Conservation (phyloP, 2,329 filamentous ascomycete genomes). For the Byssoonygena ceratinophila region DNA sequence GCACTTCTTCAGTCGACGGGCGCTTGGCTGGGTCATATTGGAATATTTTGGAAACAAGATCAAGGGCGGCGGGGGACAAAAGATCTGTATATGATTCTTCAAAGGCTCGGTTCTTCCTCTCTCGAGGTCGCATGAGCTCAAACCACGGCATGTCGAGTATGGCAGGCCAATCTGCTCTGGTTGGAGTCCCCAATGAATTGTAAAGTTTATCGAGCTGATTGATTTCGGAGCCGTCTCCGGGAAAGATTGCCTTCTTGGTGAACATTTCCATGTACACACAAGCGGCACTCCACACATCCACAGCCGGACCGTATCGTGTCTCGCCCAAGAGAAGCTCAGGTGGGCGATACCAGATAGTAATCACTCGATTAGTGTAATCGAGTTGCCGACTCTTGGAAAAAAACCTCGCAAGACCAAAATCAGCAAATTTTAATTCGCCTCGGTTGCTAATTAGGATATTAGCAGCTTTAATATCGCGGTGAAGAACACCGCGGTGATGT, state of each 20-base stretch:
- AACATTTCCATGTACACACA: conserved; percentile 97
- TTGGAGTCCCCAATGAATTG: conserved; percentile 79
- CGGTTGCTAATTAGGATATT: conserved; percentile 91
- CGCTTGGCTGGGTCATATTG: conserved; percentile 75
- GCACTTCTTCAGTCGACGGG: conserved; percentile 70
- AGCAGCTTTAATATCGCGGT: conserved; percentile 95
- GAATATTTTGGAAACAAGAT: conserved; percentile 75
- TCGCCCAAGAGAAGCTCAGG: conserved; percentile 85
- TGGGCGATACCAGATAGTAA: conserved; percentile 95
- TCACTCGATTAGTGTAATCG: conserved; percentile 96
- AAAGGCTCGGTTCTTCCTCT: conserved; percentile 63
- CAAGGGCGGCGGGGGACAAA: conserved; percentile 69
- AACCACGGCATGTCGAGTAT: conserved; percentile 96
- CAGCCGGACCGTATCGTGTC: conserved; percentile 77
- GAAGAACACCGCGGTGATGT: conserved; percentile 82
- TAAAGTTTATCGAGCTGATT: conserved; percentile 97
- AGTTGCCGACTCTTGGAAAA: conserved; percentile 85
- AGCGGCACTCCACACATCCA: conserved; percentile 94
- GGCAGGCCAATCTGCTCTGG: conserved; percentile 71
- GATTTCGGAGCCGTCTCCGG: conserved; percentile 89
- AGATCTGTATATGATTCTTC: conserved; percentile 69
- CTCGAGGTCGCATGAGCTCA: conserved; percentile 70
- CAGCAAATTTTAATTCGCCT: conserved; percentile 81
- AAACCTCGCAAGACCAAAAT: conserved; percentile 92
- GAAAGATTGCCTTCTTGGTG: conserved; percentile 83